These are phyloP conservation scores for Paraphaeosphaeria sporulosa DNA, from an alignment of 2,329 filamentous ascomycete species.

Conservation along the genomic window DNA sequence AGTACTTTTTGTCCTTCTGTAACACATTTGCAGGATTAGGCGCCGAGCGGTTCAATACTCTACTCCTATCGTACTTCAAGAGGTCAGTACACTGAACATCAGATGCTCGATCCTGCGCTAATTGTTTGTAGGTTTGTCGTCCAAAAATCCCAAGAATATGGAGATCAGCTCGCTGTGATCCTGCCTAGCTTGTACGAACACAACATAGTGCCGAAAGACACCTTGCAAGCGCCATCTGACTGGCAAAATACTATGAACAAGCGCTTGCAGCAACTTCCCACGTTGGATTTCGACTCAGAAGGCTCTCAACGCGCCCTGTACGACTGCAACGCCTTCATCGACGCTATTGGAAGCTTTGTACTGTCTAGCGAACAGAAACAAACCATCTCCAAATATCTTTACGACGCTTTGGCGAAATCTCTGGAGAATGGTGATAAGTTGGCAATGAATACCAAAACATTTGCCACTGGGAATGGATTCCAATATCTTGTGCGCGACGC, in stretches of 20 bases:
- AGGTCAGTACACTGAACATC: slow-evolving; percentile 59
- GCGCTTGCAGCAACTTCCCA: slow-evolving; percentile 67
- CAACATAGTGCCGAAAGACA: slow-evolving; percentile 25
- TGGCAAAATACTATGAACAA: slow-evolving; percentile 63
- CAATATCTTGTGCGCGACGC: slow-evolving; percentile 71
- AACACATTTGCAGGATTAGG: slow-evolving; percentile 80
- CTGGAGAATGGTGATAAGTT: slow-evolving; percentile 15
- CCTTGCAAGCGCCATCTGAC: slow-evolving; percentile 31
- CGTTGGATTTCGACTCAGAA: slow-evolving; percentile 8
- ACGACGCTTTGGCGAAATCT: slow-evolving; percentile 28
- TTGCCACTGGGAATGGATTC: slow-evolving; percentile 79
- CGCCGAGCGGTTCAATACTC: slow-evolving; percentile 74
- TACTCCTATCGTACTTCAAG: slow-evolving; percentile 84
- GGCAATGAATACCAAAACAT: slow-evolving; percentile 50
- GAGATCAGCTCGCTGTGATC: slow-evolving; percentile 37
- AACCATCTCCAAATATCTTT: slow-evolving; percentile 31
- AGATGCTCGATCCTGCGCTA: slow-evolving; percentile 20
- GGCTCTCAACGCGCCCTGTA: slow-evolving; percentile 25
- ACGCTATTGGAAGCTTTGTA: slow-evolving; percentile 31
- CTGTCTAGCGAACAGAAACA: slow-evolving; percentile 30
- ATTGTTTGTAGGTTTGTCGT: slow-evolving; percentile 70
- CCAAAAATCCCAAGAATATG: slow-evolving; percentile 44
- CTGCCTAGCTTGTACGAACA: slow-evolving; percentile 39
- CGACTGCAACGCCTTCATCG: slow-evolving; percentile 42
- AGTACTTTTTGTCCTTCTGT: slow-evolving; percentile 85